Percentiles rank a stretch among this genome's conserved stretches.
Conservation (phyloP, 345 rosid genomes). For the Mercurialis annua region DNA sequence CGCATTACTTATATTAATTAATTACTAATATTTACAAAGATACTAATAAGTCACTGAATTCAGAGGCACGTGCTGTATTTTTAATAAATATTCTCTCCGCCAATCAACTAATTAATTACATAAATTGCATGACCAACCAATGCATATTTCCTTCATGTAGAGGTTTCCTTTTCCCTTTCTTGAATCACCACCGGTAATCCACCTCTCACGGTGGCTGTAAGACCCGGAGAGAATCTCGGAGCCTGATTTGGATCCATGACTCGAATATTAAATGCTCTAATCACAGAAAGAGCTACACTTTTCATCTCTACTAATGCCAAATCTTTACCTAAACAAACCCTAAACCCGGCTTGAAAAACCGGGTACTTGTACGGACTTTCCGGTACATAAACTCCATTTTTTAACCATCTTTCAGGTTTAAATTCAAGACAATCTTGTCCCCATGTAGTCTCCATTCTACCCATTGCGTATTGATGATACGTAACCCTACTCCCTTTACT, state of each 20-base stretch:
- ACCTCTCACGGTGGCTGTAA: constrained; percentile 70
- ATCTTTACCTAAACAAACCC: constrained; percentile 70
- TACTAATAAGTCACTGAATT: no score
- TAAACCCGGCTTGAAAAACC: constrained; percentile 61
- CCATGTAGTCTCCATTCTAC: constrained; percentile 56
- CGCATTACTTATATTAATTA: no score
- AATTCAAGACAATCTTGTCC: constrained; percentile 46
- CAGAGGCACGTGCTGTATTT: no score
- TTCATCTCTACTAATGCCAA: constrained; percentile 59
- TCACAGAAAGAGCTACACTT: constrained; percentile 40
- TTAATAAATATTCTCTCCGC: no score
- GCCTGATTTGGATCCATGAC: constrained; percentile 26
- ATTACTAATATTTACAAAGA: no score
- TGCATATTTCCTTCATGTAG: no score
- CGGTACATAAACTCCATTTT: constrained; percentile 38
- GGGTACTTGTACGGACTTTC: constrained; percentile 49
- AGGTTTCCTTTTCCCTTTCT: constrained; percentile 17
- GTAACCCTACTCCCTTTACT: constrained; percentile 45
- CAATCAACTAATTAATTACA: no score
- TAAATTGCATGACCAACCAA: no score
- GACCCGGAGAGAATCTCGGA: constrained; percentile 60
- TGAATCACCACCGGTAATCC: constrained; percentile 59
- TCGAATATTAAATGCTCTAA: constrained; percentile 38
- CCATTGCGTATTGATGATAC: constrained; percentile 67
- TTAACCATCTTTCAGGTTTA: constrained; percentile 56